These are phyloP conservation scores for Xylariaceae sp. DNA, from an alignment of 2,329 filamentous ascomycete species.

Conservation along the genomic window DNA sequence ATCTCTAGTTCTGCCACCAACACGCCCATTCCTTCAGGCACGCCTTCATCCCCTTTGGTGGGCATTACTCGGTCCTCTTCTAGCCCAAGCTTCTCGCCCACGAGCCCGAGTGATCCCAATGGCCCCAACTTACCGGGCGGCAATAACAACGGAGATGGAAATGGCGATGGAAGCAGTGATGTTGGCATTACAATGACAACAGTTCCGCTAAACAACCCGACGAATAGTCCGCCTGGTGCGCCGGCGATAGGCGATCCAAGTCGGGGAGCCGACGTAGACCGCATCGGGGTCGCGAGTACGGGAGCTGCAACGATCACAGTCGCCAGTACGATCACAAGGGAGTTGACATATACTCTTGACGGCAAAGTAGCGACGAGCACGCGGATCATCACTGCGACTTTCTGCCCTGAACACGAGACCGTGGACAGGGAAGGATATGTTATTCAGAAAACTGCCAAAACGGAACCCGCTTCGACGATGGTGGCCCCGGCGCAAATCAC, in stretches of 20 bases:
- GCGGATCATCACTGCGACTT: slow-evolving; percentile 18
- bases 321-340: slow-evolving; percentile 21
- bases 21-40: background rate
- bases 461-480: background rate
- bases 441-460: background rate
- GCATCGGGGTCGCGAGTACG: background rate
- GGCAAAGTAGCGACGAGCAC: slow-evolving; percentile 13
- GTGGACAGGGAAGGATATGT: background rate
- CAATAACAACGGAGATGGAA: background rate
- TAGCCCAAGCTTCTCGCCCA: background rate
- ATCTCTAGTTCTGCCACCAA: background rate
- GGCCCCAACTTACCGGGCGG: background rate
- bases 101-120: slow-evolving; percentile 4
- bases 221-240: slow-evolving; percentile 1
- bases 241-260: background rate
- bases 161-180: background rate
- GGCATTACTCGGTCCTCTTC: background rate
- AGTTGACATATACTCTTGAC: slow-evolving; percentile 15
- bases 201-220: slow-evolving; percentile 1
- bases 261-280: background rate
- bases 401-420: slow-evolving; percentile 13
- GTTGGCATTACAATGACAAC: too few relatives aligned
- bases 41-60: background rate
- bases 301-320: slow-evolving; percentile 7
- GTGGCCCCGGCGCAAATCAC: background rate